Conservation (phyloP, 106 monocot genomes). For the Dendrobium nobile region DNA sequence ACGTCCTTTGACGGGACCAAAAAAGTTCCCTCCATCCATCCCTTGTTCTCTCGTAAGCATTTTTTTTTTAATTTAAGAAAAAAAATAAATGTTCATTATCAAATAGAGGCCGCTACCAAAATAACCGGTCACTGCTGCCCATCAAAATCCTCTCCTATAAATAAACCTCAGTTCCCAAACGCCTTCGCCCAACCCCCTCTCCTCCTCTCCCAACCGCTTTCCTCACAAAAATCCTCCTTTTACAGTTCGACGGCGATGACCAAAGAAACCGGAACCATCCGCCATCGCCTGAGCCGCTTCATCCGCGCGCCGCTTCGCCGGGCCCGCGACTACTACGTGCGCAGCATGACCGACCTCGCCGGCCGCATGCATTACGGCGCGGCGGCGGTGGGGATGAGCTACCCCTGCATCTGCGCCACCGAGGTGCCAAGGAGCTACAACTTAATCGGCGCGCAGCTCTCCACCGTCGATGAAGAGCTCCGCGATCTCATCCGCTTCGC, state of each 20-base stretch:
- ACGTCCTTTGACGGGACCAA: no score
- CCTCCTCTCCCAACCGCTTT: no score
- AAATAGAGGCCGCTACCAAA: no score
- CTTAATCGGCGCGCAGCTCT: not conserved
- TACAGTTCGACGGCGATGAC: not conserved
- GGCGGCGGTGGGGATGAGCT: not conserved
- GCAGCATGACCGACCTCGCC: slow-evolving; percentile 16
- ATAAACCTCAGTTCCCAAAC: no score
- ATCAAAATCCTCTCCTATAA: no score
- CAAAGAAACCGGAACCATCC: not conserved
- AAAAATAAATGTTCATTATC: no score
- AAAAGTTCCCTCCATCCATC: no score
- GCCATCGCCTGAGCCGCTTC: not conserved
- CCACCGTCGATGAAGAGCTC: not conserved
- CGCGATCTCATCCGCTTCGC: slow-evolving; percentile 3
- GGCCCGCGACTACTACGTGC: slow-evolving; percentile 17
- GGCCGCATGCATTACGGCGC: not conserved
- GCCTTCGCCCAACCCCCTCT: no score
- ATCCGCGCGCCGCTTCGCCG: not conserved
- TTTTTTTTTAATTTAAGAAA: no score
- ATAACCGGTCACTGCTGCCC: no score
- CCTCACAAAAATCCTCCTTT: no score
- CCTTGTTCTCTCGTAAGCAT: no score
- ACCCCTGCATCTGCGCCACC: not conserved
- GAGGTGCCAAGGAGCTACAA: not conserved